Evolutionary conservation across 306 rosid species (phyloP).

Genomic region (Prunus padus): DNA sequence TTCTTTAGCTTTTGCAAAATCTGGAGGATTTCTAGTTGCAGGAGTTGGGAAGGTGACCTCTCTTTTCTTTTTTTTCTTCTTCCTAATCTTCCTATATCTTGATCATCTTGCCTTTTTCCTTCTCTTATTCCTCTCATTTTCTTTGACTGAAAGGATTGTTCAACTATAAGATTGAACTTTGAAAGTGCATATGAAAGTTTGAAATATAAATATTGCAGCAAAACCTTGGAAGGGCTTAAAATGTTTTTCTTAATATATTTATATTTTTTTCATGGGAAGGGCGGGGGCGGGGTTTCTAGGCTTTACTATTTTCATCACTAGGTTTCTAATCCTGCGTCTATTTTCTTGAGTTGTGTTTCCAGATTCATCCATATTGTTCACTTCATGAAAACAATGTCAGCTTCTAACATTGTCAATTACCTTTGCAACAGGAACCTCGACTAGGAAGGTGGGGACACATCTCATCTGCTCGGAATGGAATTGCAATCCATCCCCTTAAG

Average conservation of each 20-base stretch:
- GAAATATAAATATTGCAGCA: background rate
- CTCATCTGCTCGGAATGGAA: conserved; percentile 64
- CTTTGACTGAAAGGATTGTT: background rate
- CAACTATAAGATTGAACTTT: background rate
- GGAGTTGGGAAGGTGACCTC: conserved; percentile 85
- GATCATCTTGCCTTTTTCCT: background rate
- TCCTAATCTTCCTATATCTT: background rate
- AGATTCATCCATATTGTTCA: background rate
- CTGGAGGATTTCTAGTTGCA: conserved; percentile 75
- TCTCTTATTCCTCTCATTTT: background rate
- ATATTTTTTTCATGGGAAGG: too few relatives aligned
- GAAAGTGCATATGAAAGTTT: background rate
- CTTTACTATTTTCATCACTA: background rate
- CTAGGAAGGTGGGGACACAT: conserved; percentile 82
- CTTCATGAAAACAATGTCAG: background rate
- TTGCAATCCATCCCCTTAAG: conserved; percentile 65
- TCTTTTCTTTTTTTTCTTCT: background rate
- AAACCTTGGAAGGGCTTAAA: background rate
- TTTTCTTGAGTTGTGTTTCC: background rate
- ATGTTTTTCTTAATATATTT: background rate
- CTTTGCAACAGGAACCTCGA: conserved; percentile 77
- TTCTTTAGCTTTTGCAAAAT: conserved; percentile 85
- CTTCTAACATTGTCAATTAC: conserved; percentile 1
- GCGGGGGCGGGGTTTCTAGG: background rate
- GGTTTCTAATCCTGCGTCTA: background rate